phyloP scores from a whole-genome alignment of 805 yeast species.

The Candida jianshihensis region DNA sequence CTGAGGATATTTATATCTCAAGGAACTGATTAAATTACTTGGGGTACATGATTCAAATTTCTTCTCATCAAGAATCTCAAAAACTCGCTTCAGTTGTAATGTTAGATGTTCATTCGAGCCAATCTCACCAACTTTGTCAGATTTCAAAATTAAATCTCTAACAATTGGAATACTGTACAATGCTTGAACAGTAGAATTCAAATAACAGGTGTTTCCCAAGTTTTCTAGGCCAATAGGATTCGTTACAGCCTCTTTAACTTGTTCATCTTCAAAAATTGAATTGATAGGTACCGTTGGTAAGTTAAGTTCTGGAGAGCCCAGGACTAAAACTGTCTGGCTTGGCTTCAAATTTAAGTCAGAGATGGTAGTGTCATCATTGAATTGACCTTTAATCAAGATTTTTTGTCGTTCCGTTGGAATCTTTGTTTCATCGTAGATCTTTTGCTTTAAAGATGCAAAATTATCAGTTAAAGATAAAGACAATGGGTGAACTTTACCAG shows the following conservation, averaged over 20 bases:
- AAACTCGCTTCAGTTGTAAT: conserved; percentile 40
- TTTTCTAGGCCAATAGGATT: conserved; percentile 86
- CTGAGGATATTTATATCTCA: conserved; percentile 75
- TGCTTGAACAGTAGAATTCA: conserved; percentile 85
- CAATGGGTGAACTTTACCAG: conserved; percentile 61
- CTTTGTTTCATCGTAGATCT: conserved; percentile 65
- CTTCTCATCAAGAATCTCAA: conserved; percentile 34
- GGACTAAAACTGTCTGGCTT: conserved; percentile 71
- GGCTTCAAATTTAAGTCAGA: conserved; percentile 49
- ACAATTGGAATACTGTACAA: conserved; percentile 74
- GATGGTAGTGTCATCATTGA: conserved; percentile 54
- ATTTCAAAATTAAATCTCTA: conserved; percentile 49
- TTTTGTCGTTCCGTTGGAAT: conserved; percentile 90
- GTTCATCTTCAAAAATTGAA: conserved; percentile 46
- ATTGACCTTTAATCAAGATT: conserved; percentile 79
- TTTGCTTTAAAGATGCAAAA: conserved; percentile 51
- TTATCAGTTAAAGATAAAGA: conserved; percentile 25
- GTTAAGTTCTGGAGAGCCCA: conserved; percentile 81
- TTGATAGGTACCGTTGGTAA: conserved; percentile 47
- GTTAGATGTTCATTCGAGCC: conserved; percentile 33
- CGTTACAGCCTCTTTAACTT: conserved; percentile 29
- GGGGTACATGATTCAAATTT: conserved; percentile 55
- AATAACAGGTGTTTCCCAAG: conserved; percentile 92
- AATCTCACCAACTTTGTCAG: conserved; percentile 33
- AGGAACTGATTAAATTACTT: conserved; percentile 50